phyloP scores from a whole-genome alignment of 2,329 filamentous ascomycete species.

The Pezicula neosporulosa region DNA sequence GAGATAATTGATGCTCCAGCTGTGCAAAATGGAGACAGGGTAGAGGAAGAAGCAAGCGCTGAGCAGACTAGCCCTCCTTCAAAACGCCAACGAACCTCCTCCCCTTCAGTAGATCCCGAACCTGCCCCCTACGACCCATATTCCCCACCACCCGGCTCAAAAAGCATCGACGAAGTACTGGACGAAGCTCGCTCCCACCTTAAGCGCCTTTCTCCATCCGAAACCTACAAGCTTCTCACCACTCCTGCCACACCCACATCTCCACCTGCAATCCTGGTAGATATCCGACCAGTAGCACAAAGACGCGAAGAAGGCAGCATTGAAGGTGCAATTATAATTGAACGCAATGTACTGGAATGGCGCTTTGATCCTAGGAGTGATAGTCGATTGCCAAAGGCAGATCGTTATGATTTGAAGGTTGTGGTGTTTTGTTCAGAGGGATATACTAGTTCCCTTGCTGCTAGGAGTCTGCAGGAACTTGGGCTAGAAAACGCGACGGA shows the following conservation, averaged over 20 bases:
- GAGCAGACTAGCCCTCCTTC: too few species aligned
- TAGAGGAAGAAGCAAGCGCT: too few species aligned
- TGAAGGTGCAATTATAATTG: constrained; percentile 3
- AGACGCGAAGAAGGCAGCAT: constrained; percentile 2
- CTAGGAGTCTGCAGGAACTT: constrained; percentile 3
- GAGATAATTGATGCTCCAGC: too few species aligned
- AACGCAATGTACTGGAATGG: constrained; percentile 8
- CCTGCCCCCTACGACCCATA: neutral
- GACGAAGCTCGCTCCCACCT: neutral
- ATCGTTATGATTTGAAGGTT: constrained; percentile 4
- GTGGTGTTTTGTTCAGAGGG: constrained; percentile 5
- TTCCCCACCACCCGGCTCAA: neutral
- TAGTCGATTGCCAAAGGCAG: neutral
- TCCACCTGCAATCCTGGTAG: neutral
- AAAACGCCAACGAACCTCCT: too few species aligned
- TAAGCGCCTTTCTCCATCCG: neutral
- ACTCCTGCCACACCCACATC: neutral
- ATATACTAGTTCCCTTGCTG: constrained; percentile 7
- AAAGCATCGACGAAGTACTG: neutral
- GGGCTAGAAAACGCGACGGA: neutral
- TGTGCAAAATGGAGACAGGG: too few species aligned
- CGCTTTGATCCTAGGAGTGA: constrained; percentile 4
- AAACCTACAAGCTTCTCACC: neutral
- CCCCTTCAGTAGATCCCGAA: too few species aligned
- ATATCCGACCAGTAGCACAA: neutral